Percentiles rank a stretch among this genome's conserved stretches.
Evolutionary conservation across 2,329 filamentous ascomycete species (phyloP).

Genomic region (Claviceps spartinae): DNA sequence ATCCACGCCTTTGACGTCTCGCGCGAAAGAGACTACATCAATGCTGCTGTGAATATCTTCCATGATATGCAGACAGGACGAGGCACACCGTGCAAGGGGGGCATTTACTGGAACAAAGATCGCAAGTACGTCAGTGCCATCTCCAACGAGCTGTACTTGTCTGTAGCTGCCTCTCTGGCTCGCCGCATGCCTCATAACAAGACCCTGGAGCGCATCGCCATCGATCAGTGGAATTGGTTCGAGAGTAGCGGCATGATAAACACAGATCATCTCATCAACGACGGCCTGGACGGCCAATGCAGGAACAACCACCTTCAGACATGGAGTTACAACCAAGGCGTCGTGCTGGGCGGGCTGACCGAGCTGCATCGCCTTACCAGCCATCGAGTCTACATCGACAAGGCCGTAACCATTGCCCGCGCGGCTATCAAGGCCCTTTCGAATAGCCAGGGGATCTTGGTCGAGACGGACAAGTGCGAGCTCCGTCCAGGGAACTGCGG

Average conservation of each 20-base stretch:
- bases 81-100: constrained; percentile 35
- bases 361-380: constrained; percentile 34
- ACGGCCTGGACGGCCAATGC: constrained; percentile 35
- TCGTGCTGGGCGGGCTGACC: constrained; percentile 40
- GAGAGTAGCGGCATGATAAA: constrained; percentile 37
- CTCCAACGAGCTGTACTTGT: constrained; percentile 44
- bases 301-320: constrained; percentile 36
- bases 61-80: constrained; percentile 39
- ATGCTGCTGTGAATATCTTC: constrained; percentile 39
- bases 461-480: constrained; percentile 23
- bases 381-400: constrained; percentile 26
- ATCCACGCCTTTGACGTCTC: constrained; percentile 44
- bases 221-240: constrained; percentile 41
- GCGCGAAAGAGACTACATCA: constrained; percentile 35
- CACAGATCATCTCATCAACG: constrained; percentile 34
- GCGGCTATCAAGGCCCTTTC: constrained; percentile 35
- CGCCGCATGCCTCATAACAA: constrained; percentile 28
- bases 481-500: constrained; percentile 23
- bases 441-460: constrained; percentile 32
- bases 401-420: constrained; percentile 34
- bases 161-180: constrained; percentile 38
- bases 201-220: constrained; percentile 34
- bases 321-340: constrained; percentile 46
- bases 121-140: constrained; percentile 39
- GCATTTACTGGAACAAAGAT: constrained; percentile 44